Evolutionary conservation across 176 grass and related monocot genomes (phyloP), one percentile per base, ranked within the genome.

Genomic region (Triticum monococcum): DNA sequence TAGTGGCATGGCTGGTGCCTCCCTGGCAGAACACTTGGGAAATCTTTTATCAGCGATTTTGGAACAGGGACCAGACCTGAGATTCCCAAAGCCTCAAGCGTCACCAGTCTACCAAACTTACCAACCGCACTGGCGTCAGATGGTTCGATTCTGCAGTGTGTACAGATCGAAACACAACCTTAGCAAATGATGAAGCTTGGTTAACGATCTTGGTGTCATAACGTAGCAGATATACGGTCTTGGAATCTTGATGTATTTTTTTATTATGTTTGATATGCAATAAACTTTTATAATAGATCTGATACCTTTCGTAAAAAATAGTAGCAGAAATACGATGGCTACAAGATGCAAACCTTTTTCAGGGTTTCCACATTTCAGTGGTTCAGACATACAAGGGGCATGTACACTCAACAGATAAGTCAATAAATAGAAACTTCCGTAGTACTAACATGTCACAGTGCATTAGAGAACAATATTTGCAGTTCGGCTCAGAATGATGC

Each of bases 401-500:
- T 17, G 32, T 4, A 33, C 32, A 18, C 50, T 54, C 50, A 18
- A 14, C 14, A 52, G 14, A 52, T 6, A 17, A 50, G 48, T 52
- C 48, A 52, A 52, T 52, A 57, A 57, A 8, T 8, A 3, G 18
- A 22, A 18, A 57, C 7, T 7, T 57, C 17, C 18, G 54, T 57
- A 20, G 54, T 20, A 20, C 18, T 22, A 57, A 18, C 60, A 66
- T 12, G 32, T 2, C 37, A 72, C 22, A 62, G 13, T 18, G n/a
- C 40, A 72, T 12, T 26, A 17, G 22, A 41, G 37, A 36, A 7
- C n/a, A 40, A 40, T 26, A 32, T 46, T 81, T 80, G 43, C 76
- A 76, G 26, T 38, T 71, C 57, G 63, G 37, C 22, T 72, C 22
- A 80, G 68, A 80, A 62, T 80, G 50, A 48, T 25, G 33, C 68